Base-by-base conservation (phyloP, 805 yeast genomes). In the Ogataea paradorogensis region DNA sequence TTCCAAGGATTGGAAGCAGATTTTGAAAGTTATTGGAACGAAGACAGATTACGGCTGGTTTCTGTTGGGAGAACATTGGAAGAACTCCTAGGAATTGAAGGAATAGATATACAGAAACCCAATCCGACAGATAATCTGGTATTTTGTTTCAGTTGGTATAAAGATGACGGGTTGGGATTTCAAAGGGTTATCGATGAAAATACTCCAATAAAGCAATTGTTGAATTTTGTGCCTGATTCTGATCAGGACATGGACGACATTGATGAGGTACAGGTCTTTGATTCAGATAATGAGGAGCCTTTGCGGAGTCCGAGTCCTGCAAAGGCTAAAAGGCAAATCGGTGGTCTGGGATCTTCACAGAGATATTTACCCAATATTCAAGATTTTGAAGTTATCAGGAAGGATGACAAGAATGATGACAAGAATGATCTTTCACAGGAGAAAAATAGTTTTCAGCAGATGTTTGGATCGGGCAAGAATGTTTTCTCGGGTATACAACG, bases 361-460 rank as follows among this genome's bases (percentile, higher is more conserved):
- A 26, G 15, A 14, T 43, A 27, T 20, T 29, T 44, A 4, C 48
- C 47, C 1, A 40, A 41, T 15, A 33, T 45, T 6, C 46, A 45
- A 4, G 43, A 48, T 18, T 48, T 48, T 22, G 48, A 48, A 15
- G 42, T 45, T 9, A 48, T 48, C 22, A 30, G 8, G 24, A 15
- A 14, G 13, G 35, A 30, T 11, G 21, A 9, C 18, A 18, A 31
- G 20, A 14, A 18, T 23, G 22, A 18, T 30, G 20, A 9, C 18
- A 18, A 31, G 20, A 14, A 18, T 23, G 22, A 18, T 30, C 13
- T 22, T 3, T 7, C 34, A 11, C 7, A 15, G 7, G 15, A 5
- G 15, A 15, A 11, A 28, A 22, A 15, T 14, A 15, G 16, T 15
- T 23, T 29, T 29, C 16, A 20, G 10, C 15, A 15, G n/a, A 11